Base-by-base conservation (phyloP, 805 yeast genomes). In the Cyberlindnera euphorbiae region DNA sequence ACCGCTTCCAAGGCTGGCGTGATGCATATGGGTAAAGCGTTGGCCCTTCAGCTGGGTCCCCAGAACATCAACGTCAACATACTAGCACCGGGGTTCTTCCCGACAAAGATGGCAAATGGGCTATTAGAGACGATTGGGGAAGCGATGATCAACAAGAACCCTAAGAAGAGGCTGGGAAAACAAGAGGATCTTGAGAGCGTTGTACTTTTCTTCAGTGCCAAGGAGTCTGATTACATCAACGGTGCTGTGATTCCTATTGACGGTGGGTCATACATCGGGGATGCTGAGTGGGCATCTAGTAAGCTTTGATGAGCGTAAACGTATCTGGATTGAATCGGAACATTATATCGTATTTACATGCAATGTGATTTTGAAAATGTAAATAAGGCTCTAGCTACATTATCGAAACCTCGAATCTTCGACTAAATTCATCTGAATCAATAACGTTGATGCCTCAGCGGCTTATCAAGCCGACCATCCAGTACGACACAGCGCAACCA, bases 51-150 rank as follows among this genome's bases (percentile, higher is more conserved):
- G 52, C 66, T 82, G 49, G 88, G 84, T 2, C 81, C 79, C 6
- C 62, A 67, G 29, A 73, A 81, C 60, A 73, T 82, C 50, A 80
- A 76, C 31, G 87, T 81, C 39, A 82, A 82, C 60, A 63, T 76
- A 10, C 57, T 82, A 44, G 86, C 87, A 6, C 89, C 89, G 0
- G 90, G 90, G 0, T 82, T 79, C 55, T 78, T 82, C 70, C 84
- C 84, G 15, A 69, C 82, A 14, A 82, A 78, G 58, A 81, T 82
- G 88, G 69, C 86, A 27, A 68, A 74, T 41, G 89, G 86, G 0
- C 46, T 82, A 31, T 61, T 82, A 31, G 71, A 64, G 26, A 62
- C 58, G 35, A 32, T 50, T 40, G 77, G 77, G 17, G 77, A 71
- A 11, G 21, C 52, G 1, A 62, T 79, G 66, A 47, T 45, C 11